These are phyloP conservation scores for Asterella californica DNA, from an alignment of 225 moss, liverwort and hornwort species.

Conservation along the genomic window DNA sequence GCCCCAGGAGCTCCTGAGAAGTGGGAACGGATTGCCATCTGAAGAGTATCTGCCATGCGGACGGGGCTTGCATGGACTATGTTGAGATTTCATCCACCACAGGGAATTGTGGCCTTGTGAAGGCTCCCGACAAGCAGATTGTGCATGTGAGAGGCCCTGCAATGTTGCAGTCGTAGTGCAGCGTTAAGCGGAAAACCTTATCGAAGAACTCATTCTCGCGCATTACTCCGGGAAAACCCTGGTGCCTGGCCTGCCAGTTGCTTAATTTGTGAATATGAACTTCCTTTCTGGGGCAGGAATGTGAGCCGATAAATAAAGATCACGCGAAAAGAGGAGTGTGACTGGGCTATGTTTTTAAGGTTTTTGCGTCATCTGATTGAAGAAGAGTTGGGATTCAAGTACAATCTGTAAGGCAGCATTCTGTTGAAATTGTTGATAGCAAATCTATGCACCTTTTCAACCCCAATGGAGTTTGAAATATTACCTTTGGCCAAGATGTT, in stretches of 20 bases:
- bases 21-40: background rate
- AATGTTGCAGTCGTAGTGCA: background rate
- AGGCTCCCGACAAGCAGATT: background rate
- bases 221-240: background rate
- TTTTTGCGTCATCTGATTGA: background rate
- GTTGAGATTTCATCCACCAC: background rate
- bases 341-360: background rate
- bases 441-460: no score
- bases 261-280: background rate
- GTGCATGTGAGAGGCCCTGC: background rate
- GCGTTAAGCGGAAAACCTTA: background rate
- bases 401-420: no score
- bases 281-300: background rate
- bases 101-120: background rate
- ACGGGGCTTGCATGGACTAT: background rate
- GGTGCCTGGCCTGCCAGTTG: background rate
- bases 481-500: no score
- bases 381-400: background rate
- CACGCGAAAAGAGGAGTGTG: background rate
- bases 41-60: background rate
- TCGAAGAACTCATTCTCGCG: background rate
- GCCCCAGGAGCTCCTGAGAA: background rate
- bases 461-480: no score
- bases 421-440: no score
- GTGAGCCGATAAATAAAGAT: background rate